Base-by-base conservation (phyloP, 2,329 filamentous ascomycete species). In the Arachnopeziza araneosa region DNA sequence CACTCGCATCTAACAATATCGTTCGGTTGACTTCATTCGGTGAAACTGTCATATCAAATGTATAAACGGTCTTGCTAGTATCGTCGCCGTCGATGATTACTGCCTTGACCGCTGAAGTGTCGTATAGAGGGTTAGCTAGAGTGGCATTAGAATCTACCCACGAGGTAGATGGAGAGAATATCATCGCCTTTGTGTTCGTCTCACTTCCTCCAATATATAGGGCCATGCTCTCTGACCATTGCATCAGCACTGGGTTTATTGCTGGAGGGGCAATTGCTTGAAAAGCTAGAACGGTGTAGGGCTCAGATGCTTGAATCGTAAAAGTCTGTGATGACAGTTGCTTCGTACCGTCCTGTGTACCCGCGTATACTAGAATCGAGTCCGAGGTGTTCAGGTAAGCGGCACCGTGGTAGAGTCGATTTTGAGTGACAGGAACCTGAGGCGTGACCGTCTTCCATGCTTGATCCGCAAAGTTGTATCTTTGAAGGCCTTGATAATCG, bases 351-450 rank as follows among this genome's bases (percentile, higher is more conserved):
- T 86, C 83, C 67, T 87, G 84, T 19, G 81, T 85, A 52, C 93
- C 93, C 32, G 87, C 90, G 71, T 93, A 97, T 24, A 96, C 80
- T 24, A 97, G 75, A 58, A 98, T 89, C 3, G 84, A 82, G 58
- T 90, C 81, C 19, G 85, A 83, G 23, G 81, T 80, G 63, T 85
- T 81, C 57, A 98, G 78, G 71, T 92, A 97, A 21, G 84, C 81
- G 14, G 89, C 88, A 65, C 84, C 87, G 73, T 98, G 93, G 67
- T 87, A 83, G 60, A 85, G 78, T 60, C 91, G 85, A 69, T 91
- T 84, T 70, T 89, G 67, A 1, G 71, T 71, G 17, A 73, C 68
- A 49, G 66, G 53, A 19, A 65, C 67, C 5, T 74, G 72, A 4
- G 79, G 77, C 14, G 71, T 71, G 49, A 88, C 75, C 50, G 79